phyloP scores from a whole-genome alignment of 345 rosid genomes.

The Pistacia integerrima region DNA sequence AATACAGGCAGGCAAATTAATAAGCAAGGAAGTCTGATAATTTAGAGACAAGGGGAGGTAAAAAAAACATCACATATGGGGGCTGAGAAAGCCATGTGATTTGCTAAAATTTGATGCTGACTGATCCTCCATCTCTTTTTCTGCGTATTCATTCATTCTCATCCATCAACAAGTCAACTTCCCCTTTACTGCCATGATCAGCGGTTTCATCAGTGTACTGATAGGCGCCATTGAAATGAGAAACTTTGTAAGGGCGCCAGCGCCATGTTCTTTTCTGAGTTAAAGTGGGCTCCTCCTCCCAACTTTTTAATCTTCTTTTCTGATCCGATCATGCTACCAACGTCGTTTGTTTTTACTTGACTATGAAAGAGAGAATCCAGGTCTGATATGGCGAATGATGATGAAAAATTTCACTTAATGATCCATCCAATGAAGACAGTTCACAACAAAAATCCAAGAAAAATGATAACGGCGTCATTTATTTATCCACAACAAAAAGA shows the following conservation, averaged over 20 bases:
- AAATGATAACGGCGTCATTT: not conserved
- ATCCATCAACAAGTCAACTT: not conserved
- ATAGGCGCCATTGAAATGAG: not conserved
- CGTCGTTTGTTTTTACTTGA: not conserved
- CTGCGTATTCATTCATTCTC: not conserved
- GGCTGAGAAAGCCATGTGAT: constrained; percentile 22
- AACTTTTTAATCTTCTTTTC: not conserved
- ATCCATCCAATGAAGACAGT: not conserved
- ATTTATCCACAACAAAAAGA: no score
- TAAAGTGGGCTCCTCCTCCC: not conserved
- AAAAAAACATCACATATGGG: constrained; percentile 9
- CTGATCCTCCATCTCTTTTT: not conserved
- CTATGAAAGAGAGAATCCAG: not conserved
- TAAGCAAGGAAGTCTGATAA: not conserved
- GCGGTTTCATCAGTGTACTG: not conserved
- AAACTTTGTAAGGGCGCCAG: not conserved
- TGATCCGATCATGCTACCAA: not conserved
- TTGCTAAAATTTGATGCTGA: constrained; percentile 4
- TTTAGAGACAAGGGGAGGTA: not conserved
- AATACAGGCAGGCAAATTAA: no score
- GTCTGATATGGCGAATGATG: not conserved
- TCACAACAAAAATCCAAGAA: not conserved
- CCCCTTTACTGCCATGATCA: not conserved
- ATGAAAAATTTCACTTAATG: not conserved
- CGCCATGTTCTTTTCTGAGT: not conserved